Evolutionary conservation across 2,329 filamentous ascomycete genomes (phyloP).

Genomic region (Myriosclerotinia duriaeana): DNA sequence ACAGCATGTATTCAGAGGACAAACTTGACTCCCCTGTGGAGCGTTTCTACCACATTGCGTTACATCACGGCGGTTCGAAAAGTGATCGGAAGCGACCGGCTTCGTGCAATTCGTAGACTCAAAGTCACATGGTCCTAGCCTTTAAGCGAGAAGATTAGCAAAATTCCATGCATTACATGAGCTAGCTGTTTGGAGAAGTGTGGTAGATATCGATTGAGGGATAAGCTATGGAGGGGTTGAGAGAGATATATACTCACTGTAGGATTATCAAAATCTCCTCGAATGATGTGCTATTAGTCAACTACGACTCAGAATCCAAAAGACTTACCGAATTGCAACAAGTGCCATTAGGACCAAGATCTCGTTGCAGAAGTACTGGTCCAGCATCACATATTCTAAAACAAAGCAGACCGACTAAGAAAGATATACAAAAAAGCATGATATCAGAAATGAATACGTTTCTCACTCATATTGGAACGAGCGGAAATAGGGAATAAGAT

Average conservation of each 20-base stretch:
- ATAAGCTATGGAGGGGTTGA: background rate
- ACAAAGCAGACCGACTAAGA: background rate
- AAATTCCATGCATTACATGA: background rate
- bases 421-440: background rate
- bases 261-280: background rate
- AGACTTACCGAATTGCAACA: conserved; percentile 17
- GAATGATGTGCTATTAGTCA: background rate
- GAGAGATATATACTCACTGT: conserved; percentile 4
- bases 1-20: conserved; percentile 23
- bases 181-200: background rate
- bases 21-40: conserved; percentile 14
- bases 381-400: conserved; percentile 2
- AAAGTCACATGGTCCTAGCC: background rate
- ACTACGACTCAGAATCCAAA: background rate
- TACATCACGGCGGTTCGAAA: conserved; percentile 22
- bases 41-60: conserved; percentile 21
- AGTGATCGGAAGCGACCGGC: conserved; percentile 10
- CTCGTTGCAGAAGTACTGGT: background rate
- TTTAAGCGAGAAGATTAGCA: background rate
- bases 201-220: too few species aligned
- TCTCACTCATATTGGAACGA: background rate
- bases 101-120: background rate
- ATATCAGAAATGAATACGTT: background rate
- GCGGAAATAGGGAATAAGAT: background rate
- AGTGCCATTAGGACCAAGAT: background rate